Conservation (phyloP, 2,329 filamentous ascomycete genomes). For the Xylaria sp. region DNA sequence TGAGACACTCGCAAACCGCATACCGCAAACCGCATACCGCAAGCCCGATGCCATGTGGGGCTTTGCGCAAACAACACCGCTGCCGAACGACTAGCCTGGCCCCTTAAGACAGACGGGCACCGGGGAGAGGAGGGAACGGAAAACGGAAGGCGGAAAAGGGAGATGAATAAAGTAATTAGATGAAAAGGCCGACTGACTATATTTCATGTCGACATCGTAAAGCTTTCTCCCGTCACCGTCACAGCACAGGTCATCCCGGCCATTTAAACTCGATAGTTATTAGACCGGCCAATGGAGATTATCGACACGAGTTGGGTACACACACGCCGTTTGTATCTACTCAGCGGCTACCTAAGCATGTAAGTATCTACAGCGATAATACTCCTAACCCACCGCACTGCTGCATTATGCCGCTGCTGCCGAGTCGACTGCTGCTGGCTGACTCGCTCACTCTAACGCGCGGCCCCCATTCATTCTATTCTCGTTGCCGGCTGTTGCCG, state of each 20-base stretch:
- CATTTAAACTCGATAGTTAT: slow-evolving; percentile 2
- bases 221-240: slow-evolving; percentile 4
- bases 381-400: slow-evolving; percentile 36
- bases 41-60: slow-evolving; percentile 33
- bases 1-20: slow-evolving; percentile 28
- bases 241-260: slow-evolving; percentile 2
- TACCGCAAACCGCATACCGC: slow-evolving; percentile 10
- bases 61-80: slow-evolving; percentile 32
- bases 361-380: slow-evolving; percentile 14
- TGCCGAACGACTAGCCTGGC: slow-evolving; percentile 14
- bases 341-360: background rate
- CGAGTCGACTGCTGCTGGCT: slow-evolving; percentile 36
- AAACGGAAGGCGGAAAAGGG: background rate
- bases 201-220: slow-evolving; percentile 16
- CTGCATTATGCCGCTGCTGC: slow-evolving; percentile 35
- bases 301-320: slow-evolving; percentile 26
- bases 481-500: slow-evolving; percentile 40
- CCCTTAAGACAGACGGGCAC: background rate
- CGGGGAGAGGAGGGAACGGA: background rate
- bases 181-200: background rate
- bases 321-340: slow-evolving; percentile 12
- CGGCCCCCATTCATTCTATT: slow-evolving; percentile 34
- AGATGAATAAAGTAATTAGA: background rate
- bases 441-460: slow-evolving; percentile 30
- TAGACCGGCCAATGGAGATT: slow-evolving; percentile 17